Percentiles rank a stretch among this genome's conserved stretches.
These are phyloP conservation scores for Podospora anserina DNA, from an alignment of 495 filamentous ascomycete genomes.

Conservation along the genomic window DNA sequence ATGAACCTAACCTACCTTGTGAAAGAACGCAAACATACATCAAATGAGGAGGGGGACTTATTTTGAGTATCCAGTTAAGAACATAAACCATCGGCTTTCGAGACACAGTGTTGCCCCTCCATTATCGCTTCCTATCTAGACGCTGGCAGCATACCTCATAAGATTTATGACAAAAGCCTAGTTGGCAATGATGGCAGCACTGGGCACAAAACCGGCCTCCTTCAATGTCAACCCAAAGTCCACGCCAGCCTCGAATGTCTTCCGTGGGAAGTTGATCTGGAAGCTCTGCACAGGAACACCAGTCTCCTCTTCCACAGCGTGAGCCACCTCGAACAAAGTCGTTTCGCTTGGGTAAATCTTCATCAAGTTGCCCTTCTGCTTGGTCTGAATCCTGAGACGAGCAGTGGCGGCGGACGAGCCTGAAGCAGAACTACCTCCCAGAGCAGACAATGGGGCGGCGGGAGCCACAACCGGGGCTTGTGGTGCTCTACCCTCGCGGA, in stretches of 20 bases:
- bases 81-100: too few species aligned
- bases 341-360: constrained; percentile 82
- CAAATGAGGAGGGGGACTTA: too few species aligned
- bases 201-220: constrained; percentile 86
- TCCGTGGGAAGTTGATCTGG: constrained; percentile 80
- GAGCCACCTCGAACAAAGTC: constrained; percentile 90
- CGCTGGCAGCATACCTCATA: neutral
- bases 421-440: constrained; percentile 34
- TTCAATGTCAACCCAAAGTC: constrained; percentile 90
- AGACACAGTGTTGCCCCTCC: neutral
- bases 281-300: constrained; percentile 64
- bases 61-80: too few species aligned
- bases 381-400: constrained; percentile 75
- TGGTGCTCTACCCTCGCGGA: constrained; percentile 67
- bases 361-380: constrained; percentile 63
- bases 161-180: neutral
- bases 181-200: constrained; percentile 77
- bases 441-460: constrained; percentile 33
- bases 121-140: neutral
- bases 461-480: constrained; percentile 40
- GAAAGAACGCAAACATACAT: too few species aligned
- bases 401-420: constrained; percentile 55
- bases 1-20: neutral
- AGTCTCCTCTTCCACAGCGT: constrained; percentile 62
- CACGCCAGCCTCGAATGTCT: constrained; percentile 66